These are phyloP conservation scores for Mytilinidion resinicola DNA, from an alignment of 495 filamentous ascomycete species.

Conservation along the genomic window DNA sequence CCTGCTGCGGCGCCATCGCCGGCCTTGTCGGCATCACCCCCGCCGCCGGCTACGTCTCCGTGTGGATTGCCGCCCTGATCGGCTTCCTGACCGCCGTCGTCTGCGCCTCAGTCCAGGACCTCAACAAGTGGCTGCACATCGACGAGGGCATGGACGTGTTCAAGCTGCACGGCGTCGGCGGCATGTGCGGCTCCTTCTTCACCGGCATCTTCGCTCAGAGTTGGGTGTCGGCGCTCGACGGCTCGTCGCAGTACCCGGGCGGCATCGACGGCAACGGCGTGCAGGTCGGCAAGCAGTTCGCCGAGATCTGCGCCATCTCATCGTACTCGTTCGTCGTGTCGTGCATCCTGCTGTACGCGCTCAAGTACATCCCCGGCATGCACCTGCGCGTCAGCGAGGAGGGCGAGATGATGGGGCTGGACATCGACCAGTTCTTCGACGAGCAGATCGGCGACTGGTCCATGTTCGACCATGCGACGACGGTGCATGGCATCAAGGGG, in stretches of 20 bases:
- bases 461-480: conserved; percentile 15
- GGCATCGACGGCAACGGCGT: conserved; percentile 53
- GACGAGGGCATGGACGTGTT: conserved; percentile 61
- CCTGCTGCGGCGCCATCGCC: conserved; percentile 57
- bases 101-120: conserved; percentile 45
- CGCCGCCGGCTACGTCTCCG: conserved; percentile 53
- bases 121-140: conserved; percentile 53
- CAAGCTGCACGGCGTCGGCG: conserved; percentile 57
- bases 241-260: conserved; percentile 43
- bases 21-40: conserved; percentile 61
- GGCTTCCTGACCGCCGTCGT: conserved; percentile 52
- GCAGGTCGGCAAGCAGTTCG: conserved; percentile 54
- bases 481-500: conserved; percentile 5
- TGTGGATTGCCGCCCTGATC: conserved; percentile 53
- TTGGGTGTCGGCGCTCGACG: conserved; percentile 42
- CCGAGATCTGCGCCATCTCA: conserved; percentile 53
- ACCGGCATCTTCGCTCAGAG: conserved; percentile 55
- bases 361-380: conserved; percentile 56
- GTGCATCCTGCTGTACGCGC: conserved; percentile 46
- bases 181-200: conserved; percentile 55
- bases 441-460: conserved; percentile 50
- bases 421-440: conserved; percentile 52
- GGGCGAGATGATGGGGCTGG: conserved; percentile 51
- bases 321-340: conserved; percentile 51
- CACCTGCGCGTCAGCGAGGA: conserved; percentile 51